Conservation (phyloP, 2,329 filamentous ascomycete genomes). For the Arthrobotrys entomopaga region DNA sequence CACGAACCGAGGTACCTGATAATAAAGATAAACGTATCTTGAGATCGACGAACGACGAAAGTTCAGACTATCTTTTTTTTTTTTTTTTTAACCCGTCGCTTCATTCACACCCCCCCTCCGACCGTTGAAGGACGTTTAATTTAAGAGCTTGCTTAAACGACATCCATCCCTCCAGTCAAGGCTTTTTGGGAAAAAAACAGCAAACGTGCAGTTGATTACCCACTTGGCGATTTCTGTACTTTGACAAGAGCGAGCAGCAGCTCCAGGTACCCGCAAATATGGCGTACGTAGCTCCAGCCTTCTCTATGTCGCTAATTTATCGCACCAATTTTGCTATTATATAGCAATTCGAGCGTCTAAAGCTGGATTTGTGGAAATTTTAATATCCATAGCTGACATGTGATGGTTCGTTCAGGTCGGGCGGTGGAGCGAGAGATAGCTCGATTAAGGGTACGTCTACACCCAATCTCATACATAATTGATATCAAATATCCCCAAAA, state of each 20-base stretch:
- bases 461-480: neutral
- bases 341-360: neutral
- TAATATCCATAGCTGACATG: conserved; percentile 7
- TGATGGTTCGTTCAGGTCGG: conserved; percentile 56
- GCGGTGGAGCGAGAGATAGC: conserved; percentile 62
- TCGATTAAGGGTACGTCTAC: conserved; percentile 67
- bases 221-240: neutral
- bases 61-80: too few relatives aligned
- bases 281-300: conserved; percentile 40
- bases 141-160: neutral
- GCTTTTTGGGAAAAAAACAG: too few relatives aligned
- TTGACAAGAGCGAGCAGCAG: conserved; percentile 25
- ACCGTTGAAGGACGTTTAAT: neutral
- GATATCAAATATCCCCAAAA: neutral
- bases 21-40: too few relatives aligned
- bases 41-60: too few relatives aligned
- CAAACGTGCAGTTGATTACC: too few relatives aligned
- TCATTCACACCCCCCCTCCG: too few relatives aligned
- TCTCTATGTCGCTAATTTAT: neutral
- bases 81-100: too few relatives aligned
- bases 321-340: too few relatives aligned
- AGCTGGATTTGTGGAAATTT: conserved; percentile 22
- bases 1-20: neutral
- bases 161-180: too few relatives aligned
- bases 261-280: conserved; percentile 44